Evolutionary conservation across 805 yeast genomes (phyloP), one percentile per base, ranked within the genome.

Genomic region (Zygosaccharomyces gambellarensis): DNA sequence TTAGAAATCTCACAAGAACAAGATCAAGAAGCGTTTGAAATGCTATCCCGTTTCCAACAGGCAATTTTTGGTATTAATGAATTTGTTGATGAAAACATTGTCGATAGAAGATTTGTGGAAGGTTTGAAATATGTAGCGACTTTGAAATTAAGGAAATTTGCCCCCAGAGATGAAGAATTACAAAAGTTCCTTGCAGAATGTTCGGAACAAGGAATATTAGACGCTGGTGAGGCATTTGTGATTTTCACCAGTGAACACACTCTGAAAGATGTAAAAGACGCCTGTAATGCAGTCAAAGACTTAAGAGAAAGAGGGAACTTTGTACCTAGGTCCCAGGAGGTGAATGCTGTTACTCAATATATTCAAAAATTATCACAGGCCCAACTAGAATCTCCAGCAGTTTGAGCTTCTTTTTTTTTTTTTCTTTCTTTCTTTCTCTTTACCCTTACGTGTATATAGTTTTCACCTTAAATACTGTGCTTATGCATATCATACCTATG

Each of bases 41-140:
- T 81, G 61, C 73, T 90, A 50, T 82, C 81, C 49, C 81, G 98
- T 63, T 76, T 90, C 58, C 95, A 87, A 66, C 80, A 75, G 58
- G 90, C 95, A 0, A 66, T 89, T 27, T 90, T 82, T 62, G 97
- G 97, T n/a, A 85, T 90, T 48, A 88, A 87, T 27, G 81, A 80
- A 47, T 72, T 79, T 48, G 74, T 81, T 42, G 83, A 77, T 48
- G 80, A 80, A 47, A 77, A 83, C 56, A 65, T 69, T 14, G 81
- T 82, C 11, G 85, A 85, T 60, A 70, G 74, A 44, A 72, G 75
- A 49, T 85, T 85, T 45, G 71, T 81, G 25, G 72, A 78, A 47
- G 97, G 97, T 22, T 72, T 90, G 39, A 73, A 79, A 57, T 80
- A 70, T 56, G 78, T 88, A 36, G 88, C 95, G 25, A 74, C 80